These are phyloP conservation scores for Phytophthora brassicae DNA, from an alignment of 352 stramenopile genomes.

Conservation along the genomic window DNA sequence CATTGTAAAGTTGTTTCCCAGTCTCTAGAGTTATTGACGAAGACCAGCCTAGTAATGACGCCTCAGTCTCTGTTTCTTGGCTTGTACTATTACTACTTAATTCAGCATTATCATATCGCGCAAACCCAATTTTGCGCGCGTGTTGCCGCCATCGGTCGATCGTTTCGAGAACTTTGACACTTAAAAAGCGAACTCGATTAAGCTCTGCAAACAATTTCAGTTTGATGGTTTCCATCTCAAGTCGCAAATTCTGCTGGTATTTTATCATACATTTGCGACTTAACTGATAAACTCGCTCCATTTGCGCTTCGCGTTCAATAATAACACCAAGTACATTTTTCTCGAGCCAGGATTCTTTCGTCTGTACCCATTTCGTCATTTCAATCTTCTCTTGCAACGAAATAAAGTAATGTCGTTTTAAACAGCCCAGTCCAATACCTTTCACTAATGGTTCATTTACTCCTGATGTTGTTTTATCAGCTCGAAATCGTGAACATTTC, in stretches of 20 bases:
- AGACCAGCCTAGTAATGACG: conserved; percentile 57
- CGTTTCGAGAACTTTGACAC: conserved; percentile 64
- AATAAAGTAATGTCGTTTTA: conserved; percentile 78
- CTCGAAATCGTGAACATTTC: conserved; percentile 40
- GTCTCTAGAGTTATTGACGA: conserved; percentile 70
- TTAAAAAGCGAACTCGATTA: conserved; percentile 62
- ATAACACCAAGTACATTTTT: conserved; percentile 55
- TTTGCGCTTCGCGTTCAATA: conserved; percentile 60
- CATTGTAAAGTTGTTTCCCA: conserved; percentile 63
- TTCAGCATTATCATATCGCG: conserved; percentile 33
- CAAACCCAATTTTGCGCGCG: conserved; percentile 52
- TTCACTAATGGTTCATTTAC: conserved; percentile 6
- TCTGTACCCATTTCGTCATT: conserved; percentile 64
- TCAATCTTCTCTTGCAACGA: conserved; percentile 57
- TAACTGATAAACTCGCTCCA: conserved; percentile 39
- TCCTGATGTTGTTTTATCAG: background rate
- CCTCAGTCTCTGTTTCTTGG: conserved; percentile 25
- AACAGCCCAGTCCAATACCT: conserved; percentile 49
- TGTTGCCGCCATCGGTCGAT: conserved; percentile 68
- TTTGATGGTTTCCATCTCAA: conserved; percentile 41
- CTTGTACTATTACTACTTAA: background rate
- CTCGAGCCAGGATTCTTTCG: conserved; percentile 67
- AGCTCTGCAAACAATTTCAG: conserved; percentile 49
- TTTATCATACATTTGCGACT: conserved; percentile 57
- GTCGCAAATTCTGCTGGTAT: conserved; percentile 66